These are phyloP conservation scores for Jatropha podagrica DNA, from an alignment of 441 rosid genomes.

Conservation along the genomic window DNA sequence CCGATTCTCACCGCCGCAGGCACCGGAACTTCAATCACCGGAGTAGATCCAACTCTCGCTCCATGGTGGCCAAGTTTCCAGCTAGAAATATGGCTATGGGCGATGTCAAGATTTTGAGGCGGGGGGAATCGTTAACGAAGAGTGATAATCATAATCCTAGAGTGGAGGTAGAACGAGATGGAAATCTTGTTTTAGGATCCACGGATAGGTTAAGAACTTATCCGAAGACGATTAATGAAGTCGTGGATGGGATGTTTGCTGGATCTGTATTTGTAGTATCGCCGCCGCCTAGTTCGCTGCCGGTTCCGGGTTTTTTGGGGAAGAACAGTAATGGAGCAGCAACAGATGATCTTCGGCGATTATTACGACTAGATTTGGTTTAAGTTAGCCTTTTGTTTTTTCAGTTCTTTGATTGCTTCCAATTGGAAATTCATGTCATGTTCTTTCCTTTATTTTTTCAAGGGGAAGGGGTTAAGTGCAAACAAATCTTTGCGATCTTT, in stretches of 20 bases:
- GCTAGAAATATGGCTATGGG: conserved; percentile 47
- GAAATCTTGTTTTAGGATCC: conserved; percentile 43
- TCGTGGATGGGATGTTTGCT: conserved; percentile 28
- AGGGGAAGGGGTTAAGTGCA: conserved; percentile 28
- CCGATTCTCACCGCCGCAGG: conserved; percentile 33
- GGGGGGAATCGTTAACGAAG: conserved; percentile 48
- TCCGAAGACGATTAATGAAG: conserved; percentile 34
- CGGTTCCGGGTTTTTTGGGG: conserved; percentile 53
- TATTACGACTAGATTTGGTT: conserved; percentile 20
- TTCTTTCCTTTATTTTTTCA: conserved; percentile 40
- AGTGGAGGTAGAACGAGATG: conserved; percentile 13
- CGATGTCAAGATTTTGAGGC: conserved; percentile 65
- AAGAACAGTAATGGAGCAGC: conserved; percentile 27
- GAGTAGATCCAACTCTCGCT: background rate
- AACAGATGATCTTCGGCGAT: conserved; percentile 24
- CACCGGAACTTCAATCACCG: background rate
- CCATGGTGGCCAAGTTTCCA: conserved; percentile 36
- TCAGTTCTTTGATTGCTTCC: no score
- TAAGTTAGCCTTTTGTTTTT: background rate
- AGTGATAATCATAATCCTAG: conserved; percentile 15
- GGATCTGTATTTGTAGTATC: conserved; percentile 44
- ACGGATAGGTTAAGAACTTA: conserved; percentile 53
- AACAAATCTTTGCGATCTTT: background rate
- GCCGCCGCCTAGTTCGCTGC: conserved; percentile 63
- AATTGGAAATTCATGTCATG: background rate